A percentile compares a stretch with the other conserved stretches of the same genome.
phyloP scores from a whole-genome alignment of 208 protist species.

The Trypanosoma boissoni region DNA sequence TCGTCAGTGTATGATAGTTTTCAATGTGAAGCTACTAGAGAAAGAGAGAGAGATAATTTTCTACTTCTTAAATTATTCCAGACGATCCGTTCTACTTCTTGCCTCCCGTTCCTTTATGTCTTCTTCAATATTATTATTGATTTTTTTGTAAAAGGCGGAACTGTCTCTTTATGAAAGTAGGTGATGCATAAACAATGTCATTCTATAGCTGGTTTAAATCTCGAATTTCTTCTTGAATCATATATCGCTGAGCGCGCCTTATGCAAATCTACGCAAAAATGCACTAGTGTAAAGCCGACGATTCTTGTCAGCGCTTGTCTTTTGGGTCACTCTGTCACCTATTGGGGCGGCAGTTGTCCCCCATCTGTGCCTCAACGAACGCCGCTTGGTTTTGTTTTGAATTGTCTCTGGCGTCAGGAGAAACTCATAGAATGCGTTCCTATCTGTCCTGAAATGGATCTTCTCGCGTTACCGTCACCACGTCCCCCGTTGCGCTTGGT shows the following conservation, averaged over 20 bases:
- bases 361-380: conserved; percentile 3
- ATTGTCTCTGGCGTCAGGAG: conserved; percentile 38
- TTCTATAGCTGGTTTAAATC: background rate
- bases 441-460: conserved; percentile 76
- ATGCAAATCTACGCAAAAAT: background rate
- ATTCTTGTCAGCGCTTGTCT: conserved; percentile 76
- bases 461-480: conserved; percentile 55
- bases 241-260: background rate
- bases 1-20: too few relatives aligned
- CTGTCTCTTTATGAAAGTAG: too few relatives aligned
- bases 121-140: too few relatives aligned
- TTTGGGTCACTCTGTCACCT: conserved; percentile 50
- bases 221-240: background rate
- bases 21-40: too few relatives aligned
- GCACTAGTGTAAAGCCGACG: conserved; percentile 11
- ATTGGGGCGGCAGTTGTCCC: conserved; percentile 30
- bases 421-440: conserved; percentile 43
- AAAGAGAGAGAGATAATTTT: too few relatives aligned
- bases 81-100: too few relatives aligned
- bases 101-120: too few relatives aligned
- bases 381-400: conserved; percentile 38
- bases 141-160: too few relatives aligned
- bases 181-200: too few relatives aligned
- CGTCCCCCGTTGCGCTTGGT: conserved; percentile 54
- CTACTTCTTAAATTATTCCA: too few relatives aligned